phyloP scores from a whole-genome alignment of 805 yeast species.

The Starmerella bombi region DNA sequence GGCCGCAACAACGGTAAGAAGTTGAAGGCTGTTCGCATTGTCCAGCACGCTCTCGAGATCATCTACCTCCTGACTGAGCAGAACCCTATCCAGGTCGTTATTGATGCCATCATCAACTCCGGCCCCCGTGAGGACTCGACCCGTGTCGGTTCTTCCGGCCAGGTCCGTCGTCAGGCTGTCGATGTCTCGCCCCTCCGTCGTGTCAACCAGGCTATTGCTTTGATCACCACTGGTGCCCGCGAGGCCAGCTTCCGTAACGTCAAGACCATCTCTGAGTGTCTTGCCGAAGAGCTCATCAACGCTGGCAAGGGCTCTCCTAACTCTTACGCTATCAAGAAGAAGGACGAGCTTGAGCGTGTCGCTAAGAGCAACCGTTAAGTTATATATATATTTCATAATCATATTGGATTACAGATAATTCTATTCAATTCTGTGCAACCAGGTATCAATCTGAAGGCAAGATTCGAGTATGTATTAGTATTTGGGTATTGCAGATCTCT shows the following conservation, averaged over 20 bases:
- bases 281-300: constrained; percentile 99
- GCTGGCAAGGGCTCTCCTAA: constrained; percentile 99
- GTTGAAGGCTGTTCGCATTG: constrained; percentile 99
- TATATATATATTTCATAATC: constrained; percentile 13
- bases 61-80: constrained; percentile 93
- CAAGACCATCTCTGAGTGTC: constrained; percentile 99
- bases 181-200: constrained; percentile 99
- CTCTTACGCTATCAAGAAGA: constrained; percentile 99
- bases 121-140: constrained; percentile 99
- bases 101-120: constrained; percentile 98
- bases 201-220: constrained; percentile 98
- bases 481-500: too few relatives aligned
- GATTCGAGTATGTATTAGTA: too few relatives aligned
- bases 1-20: constrained; percentile 99
- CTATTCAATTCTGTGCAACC: neutral
- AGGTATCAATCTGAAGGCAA: too few relatives aligned
- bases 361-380: constrained; percentile 99
- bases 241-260: constrained; percentile 99
- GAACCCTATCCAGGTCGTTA: constrained; percentile 98
- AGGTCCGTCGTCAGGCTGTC: constrained; percentile 99
- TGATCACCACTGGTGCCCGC: constrained; percentile 97
- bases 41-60: constrained; percentile 98
- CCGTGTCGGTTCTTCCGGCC: constrained; percentile 99
- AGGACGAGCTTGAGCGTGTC: constrained; percentile 99
- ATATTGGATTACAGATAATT: too few relatives aligned